These are phyloP conservation scores for Lepiota subincarnata DNA, from an alignment of 768 basidiomycete genomes.

Conservation along the genomic window DNA sequence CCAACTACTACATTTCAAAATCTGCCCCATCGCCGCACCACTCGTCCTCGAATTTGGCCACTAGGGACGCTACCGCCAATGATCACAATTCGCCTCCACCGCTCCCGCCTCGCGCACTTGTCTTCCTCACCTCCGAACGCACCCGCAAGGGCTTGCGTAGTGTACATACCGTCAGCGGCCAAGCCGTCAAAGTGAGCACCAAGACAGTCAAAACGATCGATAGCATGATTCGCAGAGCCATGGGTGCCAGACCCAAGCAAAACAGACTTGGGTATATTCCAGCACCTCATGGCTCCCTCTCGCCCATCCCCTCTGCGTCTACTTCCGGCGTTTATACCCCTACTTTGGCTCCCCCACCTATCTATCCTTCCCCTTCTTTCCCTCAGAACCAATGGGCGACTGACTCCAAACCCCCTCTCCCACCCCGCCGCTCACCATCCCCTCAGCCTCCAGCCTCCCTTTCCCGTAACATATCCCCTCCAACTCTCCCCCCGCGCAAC, in stretches of 20 bases:
- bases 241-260: conserved; percentile 42
- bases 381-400: background rate
- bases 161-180: conserved; percentile 61
- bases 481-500: conserved; percentile 4
- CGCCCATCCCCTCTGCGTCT: conserved; percentile 16
- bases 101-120: conserved; percentile 41
- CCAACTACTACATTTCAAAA: conserved; percentile 57
- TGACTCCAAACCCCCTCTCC: conserved; percentile 7
- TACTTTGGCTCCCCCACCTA: conserved; percentile 14
- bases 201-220: conserved; percentile 62
- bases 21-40: conserved; percentile 48
- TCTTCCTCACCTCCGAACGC: conserved; percentile 55
- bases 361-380: background rate
- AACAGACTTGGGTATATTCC: conserved; percentile 18
- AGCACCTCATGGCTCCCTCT: background rate
- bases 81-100: conserved; percentile 21
- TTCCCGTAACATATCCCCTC: conserved; percentile 1
- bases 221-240: conserved; percentile 50
- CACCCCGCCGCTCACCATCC: conserved; percentile 1
- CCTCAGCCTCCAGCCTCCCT: background rate
- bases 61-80: conserved; percentile 7
- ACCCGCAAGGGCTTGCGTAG: conserved; percentile 54
- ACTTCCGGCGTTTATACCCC: conserved; percentile 17
- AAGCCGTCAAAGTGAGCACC: conserved; percentile 62
- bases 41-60: conserved; percentile 13